Base-by-base conservation (phyloP, 2,329 filamentous ascomycete genomes). In the Helminthosporium solani region DNA sequence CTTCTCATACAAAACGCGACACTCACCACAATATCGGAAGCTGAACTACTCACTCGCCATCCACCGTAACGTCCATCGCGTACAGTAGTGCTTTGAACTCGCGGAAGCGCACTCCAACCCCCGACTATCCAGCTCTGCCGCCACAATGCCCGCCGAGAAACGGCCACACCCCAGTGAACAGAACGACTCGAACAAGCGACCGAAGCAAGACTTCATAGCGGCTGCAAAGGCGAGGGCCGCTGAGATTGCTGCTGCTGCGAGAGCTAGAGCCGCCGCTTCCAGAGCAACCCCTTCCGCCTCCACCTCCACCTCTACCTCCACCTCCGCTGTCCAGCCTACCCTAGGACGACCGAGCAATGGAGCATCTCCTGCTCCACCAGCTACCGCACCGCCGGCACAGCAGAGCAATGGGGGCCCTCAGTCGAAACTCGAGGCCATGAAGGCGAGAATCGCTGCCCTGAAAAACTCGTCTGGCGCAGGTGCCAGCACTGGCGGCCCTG, bases 141-240 rank as follows among this genome's bases (percentile, higher is more conserved):
- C 18, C 40, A 28, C 42, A 38, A 67, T 42, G 53, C 73, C 71
- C 64, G 64, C 63, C 21, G 73, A 73, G 45, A 77, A 77, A 57
- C 71, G 75, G 42, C 70, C 73, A 1, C 56, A 70, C 46, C 64
- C 68, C 9, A 70, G 68, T 34, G 62, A 58, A 23, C 57, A 61
- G 45, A 64, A 60, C 50, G 64, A 68, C 27, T 61, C 66, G 1
- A 66, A 64, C 35, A 77, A 77, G 57, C 66, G 71, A 31, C 53
- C 70, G 19, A 68, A 68, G 35, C 68, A 69, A 7, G 57, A 62
- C 33, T 53, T 56, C 7, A 51, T 66, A 23, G 65, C 66, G 31
- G 59, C 60, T 19, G 67, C 68, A 3, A 64, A 61, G 46, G 62
- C 56, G 9, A 54, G 48, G 18, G 57, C 55, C 2, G 48, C 36